Evolutionary conservation across 257 asterid genomes (phyloP).

Genomic region (Nyctanthes arbortristis): DNA sequence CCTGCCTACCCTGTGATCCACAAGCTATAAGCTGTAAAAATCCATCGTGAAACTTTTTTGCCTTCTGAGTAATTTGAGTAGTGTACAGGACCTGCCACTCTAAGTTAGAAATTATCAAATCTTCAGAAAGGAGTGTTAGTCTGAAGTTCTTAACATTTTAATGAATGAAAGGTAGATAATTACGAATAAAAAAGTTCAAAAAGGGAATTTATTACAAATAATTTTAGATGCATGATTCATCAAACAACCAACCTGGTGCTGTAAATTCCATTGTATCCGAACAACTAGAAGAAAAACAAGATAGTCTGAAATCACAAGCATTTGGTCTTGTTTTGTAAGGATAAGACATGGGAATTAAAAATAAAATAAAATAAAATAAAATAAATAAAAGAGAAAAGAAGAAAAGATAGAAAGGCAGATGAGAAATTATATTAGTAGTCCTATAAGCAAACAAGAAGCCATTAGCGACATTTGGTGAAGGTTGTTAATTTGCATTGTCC

Average conservation of each 20-base stretch:
- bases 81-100: conserved; percentile 96
- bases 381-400: no score
- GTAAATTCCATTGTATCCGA: conserved; percentile 42
- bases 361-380: no score
- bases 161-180: neutral
- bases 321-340: no score
- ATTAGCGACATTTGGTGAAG: no score
- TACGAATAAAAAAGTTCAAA: conserved; percentile 5
- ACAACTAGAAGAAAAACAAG: conserved; percentile 54
- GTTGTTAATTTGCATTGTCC: no score
- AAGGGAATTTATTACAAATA: neutral
- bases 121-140: conserved; percentile 3
- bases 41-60: conserved; percentile 85
- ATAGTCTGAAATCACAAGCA: conserved; percentile 66
- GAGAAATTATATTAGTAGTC: no score
- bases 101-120: conserved; percentile 20
- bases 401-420: no score
- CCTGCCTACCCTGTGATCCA: conserved; percentile 88
- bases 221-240: conserved; percentile 14
- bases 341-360: no score
- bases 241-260: conserved; percentile 47
- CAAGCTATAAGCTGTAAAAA: conserved; percentile 55
- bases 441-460: no score
- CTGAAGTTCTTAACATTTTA: conserved; percentile 8
- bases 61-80: conserved; percentile 78